These are phyloP conservation scores for Zygosaccharomyces siamensis DNA, from an alignment of 805 yeast genomes.

Conservation along the genomic window DNA sequence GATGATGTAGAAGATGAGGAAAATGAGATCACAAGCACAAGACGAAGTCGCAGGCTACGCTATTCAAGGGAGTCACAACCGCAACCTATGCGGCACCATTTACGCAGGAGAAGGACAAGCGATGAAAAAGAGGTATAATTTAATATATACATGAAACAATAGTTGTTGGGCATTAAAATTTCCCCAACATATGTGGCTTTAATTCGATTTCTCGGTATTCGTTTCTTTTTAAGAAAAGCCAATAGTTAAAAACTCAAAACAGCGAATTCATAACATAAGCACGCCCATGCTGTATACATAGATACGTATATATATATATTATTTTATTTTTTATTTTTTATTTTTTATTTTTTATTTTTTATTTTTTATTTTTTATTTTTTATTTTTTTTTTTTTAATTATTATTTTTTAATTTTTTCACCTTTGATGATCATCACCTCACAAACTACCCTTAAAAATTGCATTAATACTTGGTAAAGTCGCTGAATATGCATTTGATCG, in stretches of 20 bases:
- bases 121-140: slow-evolving; percentile 1
- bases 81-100: slow-evolving; percentile 2
- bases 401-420: not conserved
- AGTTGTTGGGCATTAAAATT: not conserved
- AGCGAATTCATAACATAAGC: not conserved
- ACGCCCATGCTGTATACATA: too few species aligned
- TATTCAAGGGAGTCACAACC: not conserved
- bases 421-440: not conserved
- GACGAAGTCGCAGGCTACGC: slow-evolving; percentile 6
- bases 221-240: not conserved
- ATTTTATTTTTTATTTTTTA: not conserved
- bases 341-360: slow-evolving; percentile 2
- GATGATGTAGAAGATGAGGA: not conserved
- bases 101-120: slow-evolving; percentile 6
- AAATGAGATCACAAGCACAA: not conserved
- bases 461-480: slow-evolving; percentile 27
- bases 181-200: not conserved
- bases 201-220: too few species aligned
- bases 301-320: too few species aligned
- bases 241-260: not conserved
- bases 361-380: not conserved
- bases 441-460: slow-evolving; percentile 26
- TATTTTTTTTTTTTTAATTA: not conserved
- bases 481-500: slow-evolving; percentile 11
- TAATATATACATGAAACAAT: slow-evolving; percentile 2